A percentile compares a stretch with the other conserved stretches of the same genome.
Evolutionary conservation across 148 eudicot species (phyloP).

Genomic region (Rhododendron henanense): DNA sequence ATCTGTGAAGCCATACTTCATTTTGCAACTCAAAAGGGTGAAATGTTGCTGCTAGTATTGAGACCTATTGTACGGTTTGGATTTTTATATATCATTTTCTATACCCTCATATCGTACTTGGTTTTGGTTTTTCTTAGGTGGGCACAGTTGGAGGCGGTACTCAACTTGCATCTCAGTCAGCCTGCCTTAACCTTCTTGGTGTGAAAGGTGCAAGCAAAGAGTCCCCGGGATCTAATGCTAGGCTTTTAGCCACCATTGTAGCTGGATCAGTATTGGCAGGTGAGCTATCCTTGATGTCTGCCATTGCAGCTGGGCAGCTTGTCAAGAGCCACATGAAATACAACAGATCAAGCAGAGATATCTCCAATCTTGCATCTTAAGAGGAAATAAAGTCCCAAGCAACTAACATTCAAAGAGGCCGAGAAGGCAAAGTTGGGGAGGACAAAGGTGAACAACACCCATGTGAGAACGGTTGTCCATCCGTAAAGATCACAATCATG

Average conservation of each 20-base stretch:
- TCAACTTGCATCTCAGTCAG: constrained; percentile 37
- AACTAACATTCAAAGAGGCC: background rate
- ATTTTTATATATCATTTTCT: background rate
- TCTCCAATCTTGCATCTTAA: constrained; percentile 19
- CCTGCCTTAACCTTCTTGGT: constrained; percentile 37
- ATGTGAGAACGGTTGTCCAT: constrained; percentile 11
- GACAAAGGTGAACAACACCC: background rate
- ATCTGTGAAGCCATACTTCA: background rate
- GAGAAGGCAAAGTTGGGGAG: background rate
- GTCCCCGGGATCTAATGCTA: constrained; percentile 30
- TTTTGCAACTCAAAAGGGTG: background rate
- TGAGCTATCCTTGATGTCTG: constrained; percentile 41
- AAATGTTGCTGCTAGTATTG: background rate
- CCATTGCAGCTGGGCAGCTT: constrained; percentile 35
- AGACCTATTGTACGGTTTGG: background rate
- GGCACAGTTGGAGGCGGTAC: constrained; percentile 44
- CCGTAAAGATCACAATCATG: constrained; percentile 17
- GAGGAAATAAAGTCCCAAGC: background rate
- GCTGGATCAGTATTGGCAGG: constrained; percentile 41
- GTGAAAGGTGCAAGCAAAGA: constrained; percentile 33
- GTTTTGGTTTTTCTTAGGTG: constrained; percentile 17
- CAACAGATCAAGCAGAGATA: constrained; percentile 40
- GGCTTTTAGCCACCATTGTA: constrained; percentile 33
- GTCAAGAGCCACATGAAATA: constrained; percentile 41
- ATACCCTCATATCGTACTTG: background rate